These are phyloP conservation scores for Talaromyces ruber DNA, from an alignment of 495 filamentous ascomycete genomes.

Conservation along the genomic window DNA sequence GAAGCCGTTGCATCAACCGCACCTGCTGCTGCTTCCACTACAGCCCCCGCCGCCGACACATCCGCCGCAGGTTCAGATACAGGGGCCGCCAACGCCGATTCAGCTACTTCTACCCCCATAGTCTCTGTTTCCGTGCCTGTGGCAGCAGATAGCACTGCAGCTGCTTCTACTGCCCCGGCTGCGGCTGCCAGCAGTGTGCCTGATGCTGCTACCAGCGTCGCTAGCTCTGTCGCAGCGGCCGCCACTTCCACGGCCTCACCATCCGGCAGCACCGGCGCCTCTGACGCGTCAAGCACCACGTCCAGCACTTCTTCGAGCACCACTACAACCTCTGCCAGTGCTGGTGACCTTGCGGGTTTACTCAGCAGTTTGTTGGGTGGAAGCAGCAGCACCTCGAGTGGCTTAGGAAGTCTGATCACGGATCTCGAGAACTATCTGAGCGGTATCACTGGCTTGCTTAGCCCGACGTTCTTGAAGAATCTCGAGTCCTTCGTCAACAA, in stretches of 20 bases:
- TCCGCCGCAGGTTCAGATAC: neutral
- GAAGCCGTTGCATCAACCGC: neutral
- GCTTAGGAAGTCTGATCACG: conserved; percentile 7
- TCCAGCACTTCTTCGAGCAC: neutral
- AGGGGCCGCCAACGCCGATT: neutral
- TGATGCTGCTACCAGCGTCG: neutral
- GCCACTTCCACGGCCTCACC: neutral
- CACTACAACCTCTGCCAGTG: neutral
- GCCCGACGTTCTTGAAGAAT: conserved; percentile 26
- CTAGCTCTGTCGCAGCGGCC: neutral
- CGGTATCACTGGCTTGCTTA: conserved; percentile 32
- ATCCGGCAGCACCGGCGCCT: neutral
- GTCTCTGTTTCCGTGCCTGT: neutral
- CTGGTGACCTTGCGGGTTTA: neutral
- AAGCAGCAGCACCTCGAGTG: neutral
- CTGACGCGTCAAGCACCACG: neutral
- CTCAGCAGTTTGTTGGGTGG: conserved; percentile 4
- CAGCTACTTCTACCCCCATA: neutral
- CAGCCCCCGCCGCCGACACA: neutral
- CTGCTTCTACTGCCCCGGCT: neutral
- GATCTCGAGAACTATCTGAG: conserved; percentile 32
- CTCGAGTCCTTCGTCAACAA: conserved; percentile 39
- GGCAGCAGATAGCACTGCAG: neutral
- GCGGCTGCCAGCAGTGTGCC: neutral
- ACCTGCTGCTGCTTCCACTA: neutral